These are phyloP conservation scores for Acaromyces ingoldii DNA, from an alignment of 1,284 basidiomycete genomes.

Conservation along the genomic window DNA sequence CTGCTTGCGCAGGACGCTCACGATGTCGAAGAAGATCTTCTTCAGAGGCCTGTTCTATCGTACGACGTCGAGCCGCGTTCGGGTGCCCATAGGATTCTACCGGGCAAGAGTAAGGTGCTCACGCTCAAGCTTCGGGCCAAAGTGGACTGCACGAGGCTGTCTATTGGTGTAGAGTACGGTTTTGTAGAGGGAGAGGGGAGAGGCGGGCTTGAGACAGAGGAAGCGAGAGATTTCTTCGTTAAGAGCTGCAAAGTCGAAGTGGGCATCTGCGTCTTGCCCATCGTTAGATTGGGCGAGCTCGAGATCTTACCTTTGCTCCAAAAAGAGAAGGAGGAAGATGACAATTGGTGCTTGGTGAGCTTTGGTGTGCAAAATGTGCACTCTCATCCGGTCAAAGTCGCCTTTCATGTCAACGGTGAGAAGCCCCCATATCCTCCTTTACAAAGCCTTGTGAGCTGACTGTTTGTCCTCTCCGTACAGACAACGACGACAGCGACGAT, in stretches of 20 bases:
- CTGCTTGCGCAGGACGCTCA: constrained; percentile 78
- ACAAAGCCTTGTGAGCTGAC: not conserved
- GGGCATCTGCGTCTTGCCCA: constrained; percentile 84
- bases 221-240: constrained; percentile 64
- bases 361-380: constrained; percentile 84
- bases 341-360: constrained; percentile 74
- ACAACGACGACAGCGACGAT: too few species aligned
- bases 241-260: constrained; percentile 78
- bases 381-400: constrained; percentile 79
- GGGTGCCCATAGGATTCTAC: constrained; percentile 54
- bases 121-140: constrained; percentile 77
- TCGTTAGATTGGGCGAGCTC: constrained; percentile 65
- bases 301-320: constrained; percentile 14
- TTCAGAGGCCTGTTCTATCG: constrained; percentile 70
- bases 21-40: constrained; percentile 78
- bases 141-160: constrained; percentile 74
- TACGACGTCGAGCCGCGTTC: not conserved
- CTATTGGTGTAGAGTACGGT: constrained; percentile 77
- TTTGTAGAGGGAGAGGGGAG: constrained; percentile 57
- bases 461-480: not conserved
- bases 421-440: not conserved
- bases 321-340: constrained; percentile 48
- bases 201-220: constrained; percentile 45
- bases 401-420: constrained; percentile 60
- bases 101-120: constrained; percentile 67